Evolutionary conservation across 306 rosid species (phyloP), one percentile per base, ranked within the genome.

Genomic region (Cicer judaicum): DNA sequence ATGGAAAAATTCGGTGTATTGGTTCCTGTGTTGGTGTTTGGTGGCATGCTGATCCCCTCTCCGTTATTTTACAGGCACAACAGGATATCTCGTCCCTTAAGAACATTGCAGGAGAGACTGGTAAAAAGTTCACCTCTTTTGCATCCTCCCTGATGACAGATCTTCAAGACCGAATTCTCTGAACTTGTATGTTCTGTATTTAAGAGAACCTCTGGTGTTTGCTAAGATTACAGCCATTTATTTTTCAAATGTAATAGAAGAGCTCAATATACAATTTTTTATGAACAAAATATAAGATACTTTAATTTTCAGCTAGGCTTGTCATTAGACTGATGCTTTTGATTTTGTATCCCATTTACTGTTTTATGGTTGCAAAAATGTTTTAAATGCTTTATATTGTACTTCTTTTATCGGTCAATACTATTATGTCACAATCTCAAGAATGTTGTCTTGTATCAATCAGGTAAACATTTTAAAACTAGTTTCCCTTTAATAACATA

Each of bases 41-140:
- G 48, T 36, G 16, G 61, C 15, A 21, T 36, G 29, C 41, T 18
- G 44, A 16, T 12, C 13, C 5, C 34, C 29, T 29, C 9, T 46
- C n/a, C 46, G 38, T 11, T 71, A 29, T 59, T 62, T 69, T 60
- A 16, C 89, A 94, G 99, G 97, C 97, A 14, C 99, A 94, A 34
- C 95, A 94, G 80, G 99, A 94, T 78, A 80, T 94, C 59, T 90
- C 96, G 57, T 88, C 93, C 72, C 78, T 94, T 10, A 94, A 88
- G 85, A 92, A 87, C 74, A 92, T 94, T 49, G 99, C 99, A 0
- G 99, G 97, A 56, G 97, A 94, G 86, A 94, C 99, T 0, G 97
- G 99, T 77, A 94, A 94, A 92, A 94, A 86, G 84, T 96, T 94
- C 50, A 90, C 86, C 83, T 86, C 96, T 6, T 80, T 94, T 77